A percentile compares a stretch with the other conserved stretches of the same genome.
Evolutionary conservation across 2,329 filamentous ascomycete genomes (phyloP).

Genomic region (Alternaria sp.): DNA sequence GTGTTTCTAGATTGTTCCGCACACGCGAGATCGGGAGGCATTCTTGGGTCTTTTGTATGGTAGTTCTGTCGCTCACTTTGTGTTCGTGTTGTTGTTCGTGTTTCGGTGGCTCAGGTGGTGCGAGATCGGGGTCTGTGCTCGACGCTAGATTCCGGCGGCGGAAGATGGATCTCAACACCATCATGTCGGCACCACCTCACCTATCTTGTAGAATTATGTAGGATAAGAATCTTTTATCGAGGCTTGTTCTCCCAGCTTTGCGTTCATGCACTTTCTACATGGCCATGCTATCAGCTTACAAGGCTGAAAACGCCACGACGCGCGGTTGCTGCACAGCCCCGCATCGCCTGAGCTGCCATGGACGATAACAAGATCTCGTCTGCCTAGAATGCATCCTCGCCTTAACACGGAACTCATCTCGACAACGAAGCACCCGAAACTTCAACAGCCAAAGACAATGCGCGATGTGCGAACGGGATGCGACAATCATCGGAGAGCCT

Average conservation of each 20-base stretch:
- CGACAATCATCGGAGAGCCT: background rate
- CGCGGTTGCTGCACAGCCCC: background rate
- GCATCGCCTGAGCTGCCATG: background rate
- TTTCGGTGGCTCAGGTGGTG: background rate
- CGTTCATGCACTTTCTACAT: background rate
- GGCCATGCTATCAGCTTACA: background rate
- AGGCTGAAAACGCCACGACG: background rate
- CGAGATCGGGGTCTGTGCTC: background rate
- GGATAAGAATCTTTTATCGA: background rate
- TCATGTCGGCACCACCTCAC: background rate
- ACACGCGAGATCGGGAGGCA: background rate
- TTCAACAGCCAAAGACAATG: background rate
- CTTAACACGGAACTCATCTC: background rate
- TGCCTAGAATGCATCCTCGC: background rate
- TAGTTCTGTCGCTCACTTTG: background rate
- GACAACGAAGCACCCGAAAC: background rate
- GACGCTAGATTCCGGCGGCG: background rate
- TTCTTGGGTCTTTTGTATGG: background rate
- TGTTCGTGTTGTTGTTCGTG: background rate
- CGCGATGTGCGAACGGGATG: background rate
- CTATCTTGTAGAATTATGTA: background rate
- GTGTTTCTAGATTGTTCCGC: background rate
- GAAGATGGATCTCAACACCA: background rate
- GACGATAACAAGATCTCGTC: background rate
- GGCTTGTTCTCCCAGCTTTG: background rate